Percentiles rank a stretch among this genome's conserved stretches.
Conservation (phyloP, 2,329 filamentous ascomycete genomes). For the Drechslerella stenobrocha region DNA sequence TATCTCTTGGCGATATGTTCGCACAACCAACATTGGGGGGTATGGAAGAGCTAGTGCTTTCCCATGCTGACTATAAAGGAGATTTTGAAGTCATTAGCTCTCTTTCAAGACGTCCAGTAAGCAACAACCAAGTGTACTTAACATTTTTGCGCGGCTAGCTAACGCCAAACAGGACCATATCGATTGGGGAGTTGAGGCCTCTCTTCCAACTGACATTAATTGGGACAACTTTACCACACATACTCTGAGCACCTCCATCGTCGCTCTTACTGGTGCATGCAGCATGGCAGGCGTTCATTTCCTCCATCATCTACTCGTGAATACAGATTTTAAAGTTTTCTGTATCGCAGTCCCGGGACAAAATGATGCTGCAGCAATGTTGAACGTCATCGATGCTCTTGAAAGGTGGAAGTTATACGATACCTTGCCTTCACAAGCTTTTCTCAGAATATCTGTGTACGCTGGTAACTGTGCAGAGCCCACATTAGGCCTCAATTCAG, state of each 20-base stretch:
- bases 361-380: slow-evolving; percentile 8
- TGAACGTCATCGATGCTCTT: slow-evolving; percentile 15
- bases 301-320: slow-evolving; percentile 11
- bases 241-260: slow-evolving; percentile 5
- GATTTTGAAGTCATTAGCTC: slow-evolving; percentile 19
- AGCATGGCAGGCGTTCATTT: slow-evolving; percentile 21
- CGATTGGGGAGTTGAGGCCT: slow-evolving; percentile 20
- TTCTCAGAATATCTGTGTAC: slow-evolving; percentile 16
- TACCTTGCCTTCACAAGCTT: slow-evolving; percentile 9
- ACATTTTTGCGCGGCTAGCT: background rate
- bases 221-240: background rate
- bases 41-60: slow-evolving; percentile 18
- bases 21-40: slow-evolving; percentile 16
- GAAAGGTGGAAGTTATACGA: slow-evolving; percentile 23
- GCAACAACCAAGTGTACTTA: background rate
- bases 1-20: slow-evolving; percentile 29
- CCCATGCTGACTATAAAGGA: slow-evolving; percentile 19
- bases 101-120: slow-evolving; percentile 7
- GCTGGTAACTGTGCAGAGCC: slow-evolving; percentile 12
- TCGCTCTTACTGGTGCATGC: slow-evolving; percentile 19
- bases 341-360: slow-evolving; percentile 23
- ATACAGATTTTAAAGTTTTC: slow-evolving; percentile 20
- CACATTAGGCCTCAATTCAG: slow-evolving; percentile 17
- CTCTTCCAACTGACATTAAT: slow-evolving; percentile 17
- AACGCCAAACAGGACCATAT: slow-evolving; percentile 14